Base-by-base conservation (phyloP, 1,284 basidiomycete species). In the Ceratobasidium papillatum region DNA sequence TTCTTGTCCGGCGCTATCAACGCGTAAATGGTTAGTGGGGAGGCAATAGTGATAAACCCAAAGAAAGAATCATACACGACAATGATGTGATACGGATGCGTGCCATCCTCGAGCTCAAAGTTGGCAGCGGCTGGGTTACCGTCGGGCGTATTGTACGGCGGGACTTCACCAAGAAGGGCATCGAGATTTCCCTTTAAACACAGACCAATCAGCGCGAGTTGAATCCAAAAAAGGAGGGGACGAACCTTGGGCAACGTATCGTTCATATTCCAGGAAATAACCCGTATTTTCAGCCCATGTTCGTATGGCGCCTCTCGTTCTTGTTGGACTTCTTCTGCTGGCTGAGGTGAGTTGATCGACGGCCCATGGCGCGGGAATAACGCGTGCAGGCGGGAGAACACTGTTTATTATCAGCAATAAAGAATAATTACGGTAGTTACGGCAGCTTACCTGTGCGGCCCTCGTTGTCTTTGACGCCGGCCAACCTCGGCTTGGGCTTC, bases 11-110 rank as follows among this genome's bases (percentile, higher is more conserved):
- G 93, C 93, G 74, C 91, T 93, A 56, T 51, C 61, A 36, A 47
- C 45, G 19, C 45, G 45, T 47, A 38, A 66, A 30, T 34, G 25
- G 25, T 64, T 74, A n/a, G 69, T 47, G 76, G 27, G 22, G 8
- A 54, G 19, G n/a, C n/a, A n/a, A n/a, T n/a, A 41, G 5, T 3
- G 38, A 45, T 74, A 65, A 17, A 74, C 32, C 32, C 43, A 34
- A 45, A 30, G 62, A 38, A 51, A 63, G 47, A 2, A 12, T 83
- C 90, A 81, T 79, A 91, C 91, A 95, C 86, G 27, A 95, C 88
- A 25, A 95, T 83, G 19, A 95, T 82, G 81, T 95, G 94, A 80
- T 93, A 95, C 7, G 92, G 92, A 81, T 95, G 94, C 22, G 80
- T 80, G 32, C 66, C 11, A 19, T 84, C 82, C 54, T 89, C 88